Evolutionary conservation across 495 filamentous ascomycete species (phyloP).

Genomic region (Lophium mytilinum): DNA sequence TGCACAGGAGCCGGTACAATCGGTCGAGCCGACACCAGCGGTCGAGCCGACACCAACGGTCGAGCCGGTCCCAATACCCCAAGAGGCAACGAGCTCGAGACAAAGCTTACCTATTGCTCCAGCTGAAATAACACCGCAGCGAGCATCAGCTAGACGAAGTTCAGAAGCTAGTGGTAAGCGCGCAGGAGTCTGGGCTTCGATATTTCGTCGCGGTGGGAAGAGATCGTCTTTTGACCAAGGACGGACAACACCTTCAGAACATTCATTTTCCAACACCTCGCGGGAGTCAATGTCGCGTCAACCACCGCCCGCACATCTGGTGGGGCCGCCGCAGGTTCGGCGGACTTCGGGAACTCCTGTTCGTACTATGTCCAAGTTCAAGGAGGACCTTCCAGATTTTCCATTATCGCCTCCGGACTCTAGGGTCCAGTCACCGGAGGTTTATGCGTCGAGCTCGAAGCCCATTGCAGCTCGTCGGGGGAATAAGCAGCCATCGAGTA

Average conservation of each 20-base stretch:
- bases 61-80: neutral
- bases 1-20: slow-evolving; percentile 13
- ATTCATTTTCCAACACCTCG: slow-evolving; percentile 69
- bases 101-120: too few relatives aligned
- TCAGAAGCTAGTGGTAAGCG: slow-evolving; percentile 41
- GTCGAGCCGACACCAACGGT: slow-evolving; percentile 9
- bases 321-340: slow-evolving; percentile 30
- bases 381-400: slow-evolving; percentile 83
- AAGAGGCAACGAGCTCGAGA: too few relatives aligned
- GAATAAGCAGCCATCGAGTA: slow-evolving; percentile 6
- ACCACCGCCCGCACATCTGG: slow-evolving; percentile 39
- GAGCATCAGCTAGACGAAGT: slow-evolving; percentile 5
- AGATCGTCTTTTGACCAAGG: slow-evolving; percentile 51
- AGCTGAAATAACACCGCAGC: too few relatives aligned
- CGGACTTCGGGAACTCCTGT: slow-evolving; percentile 48
- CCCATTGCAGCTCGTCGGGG: slow-evolving; percentile 14
- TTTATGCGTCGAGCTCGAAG: slow-evolving; percentile 6
- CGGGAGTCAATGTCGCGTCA: slow-evolving; percentile 64
- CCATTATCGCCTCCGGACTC: slow-evolving; percentile 77
- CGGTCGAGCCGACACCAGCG: slow-evolving; percentile 2
- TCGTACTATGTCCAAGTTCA: slow-evolving; percentile 81
- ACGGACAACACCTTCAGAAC: slow-evolving; percentile 41
- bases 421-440: slow-evolving; percentile 64
- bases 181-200: slow-evolving; percentile 52
- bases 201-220: slow-evolving; percentile 65